Conservation (phyloP, 805 yeast genomes). For the Myxozyma sirexii region DNA sequence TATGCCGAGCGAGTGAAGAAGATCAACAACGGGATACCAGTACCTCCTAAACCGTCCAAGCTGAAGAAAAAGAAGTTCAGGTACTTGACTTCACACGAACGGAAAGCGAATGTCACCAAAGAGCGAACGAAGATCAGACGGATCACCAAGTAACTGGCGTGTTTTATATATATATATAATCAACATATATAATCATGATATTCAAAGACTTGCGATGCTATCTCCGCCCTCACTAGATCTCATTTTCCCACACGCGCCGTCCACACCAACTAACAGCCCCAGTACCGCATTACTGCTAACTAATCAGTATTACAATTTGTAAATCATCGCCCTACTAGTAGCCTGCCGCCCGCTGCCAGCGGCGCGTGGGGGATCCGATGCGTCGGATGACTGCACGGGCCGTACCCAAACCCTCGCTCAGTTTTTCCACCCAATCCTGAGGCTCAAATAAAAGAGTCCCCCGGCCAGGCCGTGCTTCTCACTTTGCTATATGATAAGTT, state of each 20-base stretch:
- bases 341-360: too few species aligned
- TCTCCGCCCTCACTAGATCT: too few species aligned
- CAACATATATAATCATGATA: not conserved
- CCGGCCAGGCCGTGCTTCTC: constrained; percentile 4
- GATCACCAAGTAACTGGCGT: not conserved
- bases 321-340: too few species aligned
- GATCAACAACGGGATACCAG: constrained; percentile 42
- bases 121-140: constrained; percentile 43
- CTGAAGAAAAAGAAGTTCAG: constrained; percentile 78
- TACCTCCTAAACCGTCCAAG: constrained; percentile 35
- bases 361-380: constrained; percentile 4
- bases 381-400: constrained; percentile 6
- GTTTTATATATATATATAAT: not conserved
- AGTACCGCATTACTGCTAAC: too few species aligned
- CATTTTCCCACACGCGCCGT: too few species aligned
- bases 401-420: not conserved
- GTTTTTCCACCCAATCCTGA: constrained; percentile 12
- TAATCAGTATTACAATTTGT: too few species aligned
- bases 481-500: not conserved
- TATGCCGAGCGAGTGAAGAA: constrained; percentile 52
- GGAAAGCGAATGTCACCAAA: constrained; percentile 56
- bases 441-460: constrained; percentile 5
- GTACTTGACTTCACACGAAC: constrained; percentile 78
- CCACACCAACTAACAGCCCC: too few species aligned
- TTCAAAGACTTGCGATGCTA: not conserved